Conservation (phyloP, 1,139 yeast species). For the Wickerhamomyces sp. region DNA sequence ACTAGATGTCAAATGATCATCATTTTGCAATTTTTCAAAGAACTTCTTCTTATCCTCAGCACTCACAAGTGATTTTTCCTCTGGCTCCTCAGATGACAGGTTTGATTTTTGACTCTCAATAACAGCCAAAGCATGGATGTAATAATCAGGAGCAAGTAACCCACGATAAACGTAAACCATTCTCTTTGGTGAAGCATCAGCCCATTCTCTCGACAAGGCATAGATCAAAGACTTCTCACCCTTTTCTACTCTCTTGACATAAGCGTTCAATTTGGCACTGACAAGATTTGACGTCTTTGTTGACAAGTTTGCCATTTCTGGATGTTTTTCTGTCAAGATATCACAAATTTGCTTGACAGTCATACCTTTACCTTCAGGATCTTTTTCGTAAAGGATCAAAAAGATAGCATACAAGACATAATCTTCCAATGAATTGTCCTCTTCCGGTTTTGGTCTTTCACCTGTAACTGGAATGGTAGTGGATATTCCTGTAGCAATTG, state of each 20-base stretch:
- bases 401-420: conserved; percentile 72
- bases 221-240: conserved; percentile 69
- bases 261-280: conserved; percentile 76
- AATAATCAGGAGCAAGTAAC: conserved; percentile 63
- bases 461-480: conserved; percentile 79
- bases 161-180: conserved; percentile 87
- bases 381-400: conserved; percentile 61
- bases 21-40: conserved; percentile 12
- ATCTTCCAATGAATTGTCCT: conserved; percentile 66
- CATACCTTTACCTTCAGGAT: conserved; percentile 68
- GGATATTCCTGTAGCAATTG: conserved; percentile 53
- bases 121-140: conserved; percentile 58
- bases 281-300: conserved; percentile 80
- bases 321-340: conserved; percentile 63
- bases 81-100: not conserved
- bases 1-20: conserved; percentile 3
- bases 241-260: conserved; percentile 74
- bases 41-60: conserved; percentile 17
- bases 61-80: conserved; percentile 6
- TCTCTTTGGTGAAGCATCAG: conserved; percentile 80
- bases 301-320: conserved; percentile 74
- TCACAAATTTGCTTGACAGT: conserved; percentile 84
- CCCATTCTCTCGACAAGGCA: conserved; percentile 82
- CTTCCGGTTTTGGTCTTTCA: conserved; percentile 68
- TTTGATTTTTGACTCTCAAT: conserved; percentile 20